Evolutionary conservation across 2,329 filamentous ascomycete genomes (phyloP).

Genomic region (Xylariales sp.): DNA sequence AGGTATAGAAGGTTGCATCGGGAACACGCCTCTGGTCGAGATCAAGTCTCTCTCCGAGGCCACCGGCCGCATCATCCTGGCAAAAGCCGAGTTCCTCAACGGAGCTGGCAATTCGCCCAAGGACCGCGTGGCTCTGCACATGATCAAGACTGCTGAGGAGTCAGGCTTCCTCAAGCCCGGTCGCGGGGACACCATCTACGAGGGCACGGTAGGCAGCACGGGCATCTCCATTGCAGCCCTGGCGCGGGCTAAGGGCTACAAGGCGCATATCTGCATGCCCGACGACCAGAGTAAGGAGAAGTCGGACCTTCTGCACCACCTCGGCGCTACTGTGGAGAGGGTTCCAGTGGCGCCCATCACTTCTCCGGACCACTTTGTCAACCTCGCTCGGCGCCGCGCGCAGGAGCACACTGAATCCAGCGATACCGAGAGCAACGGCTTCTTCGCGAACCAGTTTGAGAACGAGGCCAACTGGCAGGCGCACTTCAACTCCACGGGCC

Average conservation of each 20-base stretch:
- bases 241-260: slow-evolving; percentile 82
- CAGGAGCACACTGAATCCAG: slow-evolving; percentile 61
- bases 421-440: slow-evolving; percentile 65
- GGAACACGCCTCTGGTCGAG: slow-evolving; percentile 83
- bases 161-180: slow-evolving; percentile 70
- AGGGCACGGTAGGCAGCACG: slow-evolving; percentile 94
- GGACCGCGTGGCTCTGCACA: slow-evolving; percentile 86
- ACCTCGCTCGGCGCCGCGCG: slow-evolving; percentile 76
- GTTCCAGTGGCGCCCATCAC: slow-evolving; percentile 90
- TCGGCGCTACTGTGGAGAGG: slow-evolving; percentile 89
- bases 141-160: slow-evolving; percentile 80
- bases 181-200: slow-evolving; percentile 91
- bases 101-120: slow-evolving; percentile 92
- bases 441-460: slow-evolving; percentile 97
- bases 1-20: slow-evolving; percentile 88
- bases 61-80: slow-evolving; percentile 85
- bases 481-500: slow-evolving; percentile 78
- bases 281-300: slow-evolving; percentile 88
- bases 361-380: slow-evolving; percentile 92
- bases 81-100: slow-evolving; percentile 95
- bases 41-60: slow-evolving; percentile 82
- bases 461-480: slow-evolving; percentile 83
- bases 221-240: slow-evolving; percentile 92
- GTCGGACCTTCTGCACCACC: slow-evolving; percentile 78
- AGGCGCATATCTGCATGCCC: slow-evolving; percentile 96